phyloP scores from a whole-genome alignment of 164 flowering plant genomes.

The Liquidambar formosana region DNA sequence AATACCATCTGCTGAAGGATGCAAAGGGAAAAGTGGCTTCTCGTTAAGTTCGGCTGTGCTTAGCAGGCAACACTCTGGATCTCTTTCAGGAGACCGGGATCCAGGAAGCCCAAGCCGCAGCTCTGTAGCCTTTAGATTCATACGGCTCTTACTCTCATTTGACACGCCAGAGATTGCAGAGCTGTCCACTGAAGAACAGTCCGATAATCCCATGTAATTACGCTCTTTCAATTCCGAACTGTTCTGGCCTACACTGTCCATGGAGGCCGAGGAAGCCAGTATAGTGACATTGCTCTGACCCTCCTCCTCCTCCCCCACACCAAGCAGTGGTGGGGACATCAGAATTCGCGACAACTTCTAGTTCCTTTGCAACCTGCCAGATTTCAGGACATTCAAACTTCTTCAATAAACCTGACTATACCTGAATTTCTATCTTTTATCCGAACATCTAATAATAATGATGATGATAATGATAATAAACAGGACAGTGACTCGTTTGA shows the following conservation, averaged over 20 bases:
- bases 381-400: neutral
- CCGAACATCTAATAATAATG: no score
- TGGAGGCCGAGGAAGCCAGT: conserved; percentile 25
- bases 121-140: conserved; percentile 48
- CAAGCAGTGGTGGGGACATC: conserved; percentile 39
- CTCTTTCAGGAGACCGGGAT: conserved; percentile 44
- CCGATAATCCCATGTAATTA: conserved; percentile 44
- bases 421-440: neutral
- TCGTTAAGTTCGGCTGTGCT: conserved; percentile 32
- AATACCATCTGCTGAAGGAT: conserved; percentile 33
- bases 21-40: conserved; percentile 46
- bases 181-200: conserved; percentile 39
- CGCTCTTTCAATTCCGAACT: conserved; percentile 28
- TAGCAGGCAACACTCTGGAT: conserved; percentile 18
- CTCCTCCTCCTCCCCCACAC: conserved; percentile 31
- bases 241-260: conserved; percentile 24
- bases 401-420: neutral
- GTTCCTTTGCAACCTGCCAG: conserved; percentile 14
- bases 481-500: no score
- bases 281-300: conserved; percentile 30
- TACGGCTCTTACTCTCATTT: conserved; percentile 19
- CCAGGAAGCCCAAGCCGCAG: conserved; percentile 54
- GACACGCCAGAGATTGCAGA: conserved; percentile 21
- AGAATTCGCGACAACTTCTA: neutral
- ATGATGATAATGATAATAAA: no score